Evolutionary conservation across 2,329 filamentous ascomycete genomes (phyloP), one percentile per base, ranked within the genome.

Genomic region (Venturia pyrina): DNA sequence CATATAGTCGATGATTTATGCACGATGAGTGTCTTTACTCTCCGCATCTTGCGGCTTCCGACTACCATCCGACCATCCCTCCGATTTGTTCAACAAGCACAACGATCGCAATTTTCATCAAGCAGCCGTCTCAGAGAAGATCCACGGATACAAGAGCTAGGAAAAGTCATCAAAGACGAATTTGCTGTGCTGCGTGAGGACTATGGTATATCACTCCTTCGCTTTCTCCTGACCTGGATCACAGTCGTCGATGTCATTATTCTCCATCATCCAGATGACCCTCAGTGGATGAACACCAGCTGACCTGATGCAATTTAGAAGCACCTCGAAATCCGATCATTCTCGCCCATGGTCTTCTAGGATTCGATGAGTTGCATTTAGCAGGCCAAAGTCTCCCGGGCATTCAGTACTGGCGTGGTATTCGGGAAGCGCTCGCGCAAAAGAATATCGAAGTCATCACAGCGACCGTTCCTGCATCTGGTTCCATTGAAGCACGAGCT

Each of bases 391-490:
- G 77, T 46, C 73, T 87, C 6, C 85, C 85, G 0, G 83, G 83
- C 0, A 78, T 88, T 28, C 81, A 85, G 65, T 88, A 88, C 72
- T 88, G 85, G 85, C 80, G 85, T 57, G 85, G 85, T 0, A 87
- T 88, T 44, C 82, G 78, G 37, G 83, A 87, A 69, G 85, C 84
- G 8, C 72, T 87, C 34, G 76, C 77, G 3, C 76, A 79, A 43
- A 83, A 83, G 69, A 82, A 81, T 2, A 79, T 87, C 28, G 81
- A 86, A 67, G 85, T 87, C n/a, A 83, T 87, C 61, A 85, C 82
- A 8, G 82, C 84, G 3, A 78, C 81, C 6, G 85, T 88, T 0
- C 83, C 85, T 5, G 78, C 85, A 1, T 85, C 82, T 15, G 83
- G 80, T 0, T 83, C 82, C 7, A 86, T 88, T 68, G 84, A 87